These are phyloP conservation scores for Fusarium sp. DNA, from an alignment of 2,329 filamentous ascomycete genomes.

Conservation along the genomic window DNA sequence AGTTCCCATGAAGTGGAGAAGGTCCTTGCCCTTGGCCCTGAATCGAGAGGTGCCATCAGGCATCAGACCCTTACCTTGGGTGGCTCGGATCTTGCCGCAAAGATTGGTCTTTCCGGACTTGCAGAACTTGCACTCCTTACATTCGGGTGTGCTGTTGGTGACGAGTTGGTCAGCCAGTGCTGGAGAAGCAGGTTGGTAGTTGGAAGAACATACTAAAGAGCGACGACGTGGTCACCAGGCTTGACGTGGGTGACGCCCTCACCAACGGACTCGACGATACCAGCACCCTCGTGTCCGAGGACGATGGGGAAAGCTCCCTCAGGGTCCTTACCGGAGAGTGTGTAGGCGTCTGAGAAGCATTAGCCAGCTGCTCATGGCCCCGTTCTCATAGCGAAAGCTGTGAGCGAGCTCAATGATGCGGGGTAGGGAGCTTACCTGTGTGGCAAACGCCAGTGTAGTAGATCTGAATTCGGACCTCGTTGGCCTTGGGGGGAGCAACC, in stretches of 20 bases:
- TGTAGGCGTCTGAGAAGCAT: slow-evolving; percentile 78
- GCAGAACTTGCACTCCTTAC: slow-evolving; percentile 99
- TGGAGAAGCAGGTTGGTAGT: too few relatives aligned
- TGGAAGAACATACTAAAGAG: slow-evolving; percentile 73
- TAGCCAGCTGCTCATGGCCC: slow-evolving; percentile 8
- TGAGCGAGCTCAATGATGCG: slow-evolving; percentile 17
- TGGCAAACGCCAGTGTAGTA: slow-evolving; percentile 99
- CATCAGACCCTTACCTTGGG: slow-evolving; percentile 96
- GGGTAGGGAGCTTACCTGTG: slow-evolving; percentile 70
- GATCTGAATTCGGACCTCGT: slow-evolving; percentile 97
- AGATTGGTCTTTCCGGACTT: slow-evolving; percentile 99
- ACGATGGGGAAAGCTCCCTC: slow-evolving; percentile 93
- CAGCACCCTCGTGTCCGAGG: slow-evolving; percentile 89
- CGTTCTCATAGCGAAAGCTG: neutral
- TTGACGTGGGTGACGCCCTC: slow-evolving; percentile 96
- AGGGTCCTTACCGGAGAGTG: slow-evolving; percentile 93
- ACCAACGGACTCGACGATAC: slow-evolving; percentile 91
- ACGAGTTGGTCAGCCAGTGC: slow-evolving; percentile 14
- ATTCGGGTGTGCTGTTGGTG: slow-evolving; percentile 83
- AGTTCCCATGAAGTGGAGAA: slow-evolving; percentile 99
- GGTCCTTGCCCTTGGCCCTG: slow-evolving; percentile 91
- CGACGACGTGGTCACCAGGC: slow-evolving; percentile 88
- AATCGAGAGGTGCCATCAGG: slow-evolving; percentile 96
- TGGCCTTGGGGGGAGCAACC: slow-evolving; percentile 85
- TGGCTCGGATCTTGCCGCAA: slow-evolving; percentile 97